These are phyloP conservation scores for Babesia sp. DNA, from an alignment of 169 alveolate genomes.

Conservation along the genomic window DNA sequence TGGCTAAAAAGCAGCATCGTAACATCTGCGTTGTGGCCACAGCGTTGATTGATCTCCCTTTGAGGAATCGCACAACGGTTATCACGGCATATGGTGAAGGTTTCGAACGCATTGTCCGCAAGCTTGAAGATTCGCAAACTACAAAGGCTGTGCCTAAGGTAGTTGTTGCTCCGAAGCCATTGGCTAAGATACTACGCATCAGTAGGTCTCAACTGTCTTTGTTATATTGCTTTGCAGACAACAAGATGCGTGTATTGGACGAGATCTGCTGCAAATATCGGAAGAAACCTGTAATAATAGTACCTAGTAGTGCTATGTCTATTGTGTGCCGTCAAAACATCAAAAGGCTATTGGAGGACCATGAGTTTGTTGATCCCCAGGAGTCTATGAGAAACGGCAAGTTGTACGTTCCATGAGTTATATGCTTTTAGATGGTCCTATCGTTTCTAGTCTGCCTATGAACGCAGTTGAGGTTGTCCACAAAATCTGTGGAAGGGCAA, in stretches of 20 bases:
- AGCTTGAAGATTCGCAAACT: slow-evolving; percentile 25
- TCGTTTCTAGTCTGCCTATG: slow-evolving; percentile 38
- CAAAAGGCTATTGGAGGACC: slow-evolving; percentile 58
- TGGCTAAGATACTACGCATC: slow-evolving; percentile 5
- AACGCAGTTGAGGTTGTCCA: slow-evolving; percentile 72
- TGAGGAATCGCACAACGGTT: slow-evolving; percentile 57
- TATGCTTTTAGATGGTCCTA: slow-evolving; percentile 46
- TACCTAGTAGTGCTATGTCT: slow-evolving; percentile 61
- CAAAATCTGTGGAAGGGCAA: slow-evolving; percentile 65
- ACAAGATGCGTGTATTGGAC: slow-evolving; percentile 64
- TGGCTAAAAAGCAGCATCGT: slow-evolving; percentile 5
- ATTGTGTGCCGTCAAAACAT: slow-evolving; percentile 52
- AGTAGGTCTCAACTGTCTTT: background rate
- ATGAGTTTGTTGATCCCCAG: slow-evolving; percentile 54
- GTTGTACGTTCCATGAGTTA: slow-evolving; percentile 10
- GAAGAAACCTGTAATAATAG: slow-evolving; percentile 73
- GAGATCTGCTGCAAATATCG: slow-evolving; percentile 73
- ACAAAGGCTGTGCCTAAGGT: background rate
- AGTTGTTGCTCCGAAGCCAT: background rate
- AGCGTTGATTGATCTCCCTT: slow-evolving; percentile 38
- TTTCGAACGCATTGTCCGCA: slow-evolving; percentile 50
- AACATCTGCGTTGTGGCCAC: slow-evolving; percentile 32
- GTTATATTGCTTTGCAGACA: background rate
- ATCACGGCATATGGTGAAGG: slow-evolving; percentile 60
- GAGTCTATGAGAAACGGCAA: slow-evolving; percentile 35